Conservation (phyloP, 306 rosid species). For the Cicer yamashitae region DNA sequence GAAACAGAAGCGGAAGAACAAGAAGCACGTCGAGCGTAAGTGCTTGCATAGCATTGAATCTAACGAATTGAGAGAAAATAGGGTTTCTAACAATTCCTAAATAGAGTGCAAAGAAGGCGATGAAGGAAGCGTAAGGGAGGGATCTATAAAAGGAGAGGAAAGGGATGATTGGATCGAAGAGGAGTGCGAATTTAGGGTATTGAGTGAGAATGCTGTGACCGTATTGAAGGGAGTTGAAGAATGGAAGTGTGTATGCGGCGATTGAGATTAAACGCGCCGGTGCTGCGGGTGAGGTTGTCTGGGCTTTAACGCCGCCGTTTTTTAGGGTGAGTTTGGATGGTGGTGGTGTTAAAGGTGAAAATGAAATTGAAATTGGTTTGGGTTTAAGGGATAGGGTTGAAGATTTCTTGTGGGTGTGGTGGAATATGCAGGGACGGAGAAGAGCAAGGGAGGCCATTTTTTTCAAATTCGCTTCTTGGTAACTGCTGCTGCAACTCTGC, state of each 20-base stretch:
- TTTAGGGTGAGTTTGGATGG: conserved; percentile 23
- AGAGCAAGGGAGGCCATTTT: conserved; percentile 42
- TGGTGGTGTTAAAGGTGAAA: neutral
- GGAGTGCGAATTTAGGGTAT: conserved; percentile 60
- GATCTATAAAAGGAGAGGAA: conserved; percentile 73
- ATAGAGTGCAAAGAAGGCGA: conserved; percentile 92
- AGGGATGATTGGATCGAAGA: conserved; percentile 80
- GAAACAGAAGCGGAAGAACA: conserved; percentile 71
- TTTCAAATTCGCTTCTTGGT: neutral
- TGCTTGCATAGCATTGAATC: conserved; percentile 93
- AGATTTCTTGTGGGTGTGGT: neutral
- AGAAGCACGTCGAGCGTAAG: conserved; percentile 82
- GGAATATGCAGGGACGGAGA: conserved; percentile 23
- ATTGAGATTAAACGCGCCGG: conserved; percentile 82
- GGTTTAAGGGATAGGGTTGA: conserved; percentile 9
- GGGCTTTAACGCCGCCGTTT: conserved; percentile 40
- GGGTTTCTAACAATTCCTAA: conserved; percentile 88
- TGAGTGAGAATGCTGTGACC: conserved; percentile 70
- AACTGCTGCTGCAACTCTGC: neutral
- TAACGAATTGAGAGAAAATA: conserved; percentile 56
- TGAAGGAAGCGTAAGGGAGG: conserved; percentile 81
- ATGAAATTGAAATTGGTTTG: neutral
- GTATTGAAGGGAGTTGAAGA: conserved; percentile 92
- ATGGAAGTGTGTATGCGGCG: conserved; percentile 80
- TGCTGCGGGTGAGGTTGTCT: conserved; percentile 64